These are phyloP conservation scores for Hypoxylon fragiforme DNA, from an alignment of 495 filamentous ascomycete species.

Conservation along the genomic window DNA sequence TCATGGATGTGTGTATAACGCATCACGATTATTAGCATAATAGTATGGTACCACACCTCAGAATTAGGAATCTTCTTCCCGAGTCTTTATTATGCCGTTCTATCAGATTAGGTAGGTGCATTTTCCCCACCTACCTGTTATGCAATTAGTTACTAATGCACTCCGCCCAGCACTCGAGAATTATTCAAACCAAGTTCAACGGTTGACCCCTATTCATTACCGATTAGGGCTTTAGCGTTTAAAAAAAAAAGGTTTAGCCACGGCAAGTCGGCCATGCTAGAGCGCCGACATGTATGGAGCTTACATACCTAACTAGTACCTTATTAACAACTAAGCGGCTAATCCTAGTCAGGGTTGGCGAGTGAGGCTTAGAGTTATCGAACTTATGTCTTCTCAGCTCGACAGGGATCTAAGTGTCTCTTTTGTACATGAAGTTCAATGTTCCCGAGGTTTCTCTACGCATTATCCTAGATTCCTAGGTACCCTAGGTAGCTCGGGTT, in stretches of 20 bases:
- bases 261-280: slow-evolving; percentile 19
- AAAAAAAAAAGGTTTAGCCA: background rate
- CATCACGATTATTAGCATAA: too few relatives aligned
- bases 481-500: background rate
- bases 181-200: too few relatives aligned
- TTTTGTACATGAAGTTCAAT: background rate
- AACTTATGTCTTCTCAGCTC: slow-evolving; percentile 19
- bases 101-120: too few relatives aligned
- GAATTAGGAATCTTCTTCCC: too few relatives aligned
- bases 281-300: too few relatives aligned
- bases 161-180: too few relatives aligned
- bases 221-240: background rate
- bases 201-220: background rate
- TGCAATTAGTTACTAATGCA: too few relatives aligned
- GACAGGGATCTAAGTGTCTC: slow-evolving; percentile 13
- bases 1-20: too few relatives aligned
- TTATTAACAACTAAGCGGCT: background rate
- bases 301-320: too few relatives aligned
- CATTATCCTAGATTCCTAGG: background rate
- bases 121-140: too few relatives aligned
- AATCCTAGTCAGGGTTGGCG: slow-evolving; percentile 7
- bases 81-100: too few relatives aligned
- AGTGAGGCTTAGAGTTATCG: slow-evolving; percentile 25
- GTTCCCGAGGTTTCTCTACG: background rate
- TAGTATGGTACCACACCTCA: too few relatives aligned